Conservation (phyloP, 495 filamentous ascomycete species). For the Cairneyella variabilis region DNA sequence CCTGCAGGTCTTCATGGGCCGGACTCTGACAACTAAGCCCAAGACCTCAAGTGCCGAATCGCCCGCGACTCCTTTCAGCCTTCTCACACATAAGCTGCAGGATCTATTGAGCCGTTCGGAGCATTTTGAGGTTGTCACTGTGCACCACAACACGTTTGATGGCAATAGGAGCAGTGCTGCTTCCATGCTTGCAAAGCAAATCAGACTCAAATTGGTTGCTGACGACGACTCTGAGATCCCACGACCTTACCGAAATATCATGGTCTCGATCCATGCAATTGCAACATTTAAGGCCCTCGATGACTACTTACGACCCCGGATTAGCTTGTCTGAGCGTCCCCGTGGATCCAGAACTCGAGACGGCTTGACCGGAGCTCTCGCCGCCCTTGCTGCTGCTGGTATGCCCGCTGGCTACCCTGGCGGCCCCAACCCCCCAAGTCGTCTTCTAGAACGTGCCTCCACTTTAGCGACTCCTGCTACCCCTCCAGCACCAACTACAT, state of each 20-base stretch:
- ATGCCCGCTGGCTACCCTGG: conserved; percentile 29
- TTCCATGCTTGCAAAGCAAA: conserved; percentile 95
- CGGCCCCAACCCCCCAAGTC: conserved; percentile 32
- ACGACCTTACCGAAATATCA: conserved; percentile 79
- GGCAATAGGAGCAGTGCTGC: conserved; percentile 87
- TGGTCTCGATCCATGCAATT: conserved; percentile 98
- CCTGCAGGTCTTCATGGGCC: conserved; percentile 90
- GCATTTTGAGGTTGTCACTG: conserved; percentile 95
- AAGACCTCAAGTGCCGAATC: conserved; percentile 59
- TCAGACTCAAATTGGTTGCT: conserved; percentile 82
- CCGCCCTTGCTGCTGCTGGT: conserved; percentile 75
- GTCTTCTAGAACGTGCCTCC: conserved; percentile 39
- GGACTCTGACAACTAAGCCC: conserved; percentile 55
- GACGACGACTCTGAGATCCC: conserved; percentile 91
- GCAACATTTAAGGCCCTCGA: conserved; percentile 96
- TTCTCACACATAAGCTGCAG: conserved; percentile 90
- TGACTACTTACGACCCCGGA: conserved; percentile 90
- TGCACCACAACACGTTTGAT: conserved; percentile 89
- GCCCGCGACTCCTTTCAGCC: conserved; percentile 79
- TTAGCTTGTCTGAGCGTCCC: conserved; percentile 79
- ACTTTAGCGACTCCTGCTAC: conserved; percentile 26
- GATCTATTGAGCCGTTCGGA: conserved; percentile 94
- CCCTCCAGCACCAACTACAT: conserved; percentile 29
- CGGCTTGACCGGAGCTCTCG: conserved; percentile 59
- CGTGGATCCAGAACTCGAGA: conserved; percentile 64